Base-by-base conservation (phyloP, 192 early-diverging fungal genomes). In the Gamsiella multidivaricata region DNA sequence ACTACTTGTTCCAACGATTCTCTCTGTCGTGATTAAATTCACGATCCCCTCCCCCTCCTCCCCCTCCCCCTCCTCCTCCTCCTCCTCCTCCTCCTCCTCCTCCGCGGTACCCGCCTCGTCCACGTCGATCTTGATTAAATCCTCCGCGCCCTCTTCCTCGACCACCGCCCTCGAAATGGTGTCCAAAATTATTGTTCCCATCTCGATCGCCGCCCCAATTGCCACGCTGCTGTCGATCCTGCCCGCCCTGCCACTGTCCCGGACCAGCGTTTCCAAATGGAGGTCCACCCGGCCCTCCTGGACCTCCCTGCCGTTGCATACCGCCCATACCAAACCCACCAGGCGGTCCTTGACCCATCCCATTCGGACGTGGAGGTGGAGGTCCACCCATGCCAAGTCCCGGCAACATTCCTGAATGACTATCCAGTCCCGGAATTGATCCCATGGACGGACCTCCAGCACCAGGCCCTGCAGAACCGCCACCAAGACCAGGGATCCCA, bases 361-460 rank as follows among this genome's bases (percentile, higher is more conserved):
- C 58, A 41, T 43, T 17, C 2, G 32, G 33, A 3, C 47, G 49
- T 25, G 18, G 57, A 22, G 57, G 68, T 41, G 65, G 62, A 17
- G 64, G 64, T 3, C 73, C 73, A 1, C 73, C 73, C 73, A 76
- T 76, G 29, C 73, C 73, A 14, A 76, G 54, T 6, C 73, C 73
- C 20, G 73, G 73, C 20, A 76, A 33, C 22, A 32, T 36, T 14
- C 73, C 73, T 25, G 63, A 46, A 31, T 71, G 46, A n/a, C 29
- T 54, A 34, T 63, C 63, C 23, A 67, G 51, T 5, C 60, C 60
- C 1, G 69, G 61, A 45, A 76, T 56, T 2, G 58, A 51, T 25
- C 73, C 73, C 42, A 68, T 52, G 1, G 73, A 52, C 18, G 65
- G 73, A 5, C 65, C 65, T 7, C 53, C 62, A 23, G n/a, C 33